phyloP scores from a whole-genome alignment of 805 yeast species.

The Nakazawaea wickerhamii region DNA sequence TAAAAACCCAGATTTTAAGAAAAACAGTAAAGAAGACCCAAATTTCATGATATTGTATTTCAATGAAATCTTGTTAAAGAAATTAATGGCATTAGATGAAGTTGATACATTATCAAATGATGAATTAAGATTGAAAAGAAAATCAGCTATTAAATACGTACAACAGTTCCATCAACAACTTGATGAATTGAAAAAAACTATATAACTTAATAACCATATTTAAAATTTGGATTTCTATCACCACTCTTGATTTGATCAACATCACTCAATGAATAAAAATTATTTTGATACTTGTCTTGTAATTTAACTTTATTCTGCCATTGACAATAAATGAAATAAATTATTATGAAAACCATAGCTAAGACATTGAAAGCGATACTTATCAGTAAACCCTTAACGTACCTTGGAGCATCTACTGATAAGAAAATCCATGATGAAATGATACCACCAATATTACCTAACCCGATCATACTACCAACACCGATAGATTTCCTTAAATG shows the following conservation, averaged over 20 bases:
- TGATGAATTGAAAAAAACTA: conserved; percentile 28
- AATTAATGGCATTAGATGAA: conserved; percentile 61
- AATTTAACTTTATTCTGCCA: conserved; percentile 32
- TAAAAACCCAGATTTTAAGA: conserved; percentile 6
- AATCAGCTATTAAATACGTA: conserved; percentile 50
- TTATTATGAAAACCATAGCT: conserved; percentile 31
- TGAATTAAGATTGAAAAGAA: conserved; percentile 51
- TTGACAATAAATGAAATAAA: conserved; percentile 27
- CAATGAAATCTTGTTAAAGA: conserved; percentile 64
- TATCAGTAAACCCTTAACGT: conserved; percentile 50
- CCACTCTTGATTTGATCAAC: conserved; percentile 31
- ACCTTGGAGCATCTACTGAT: conserved; percentile 55
- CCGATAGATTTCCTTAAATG: conserved; percentile 51
- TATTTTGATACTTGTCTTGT: conserved; percentile 24
- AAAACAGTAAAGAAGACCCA: conserved; percentile 10
- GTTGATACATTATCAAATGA: conserved; percentile 48
- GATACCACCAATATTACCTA: conserved; percentile 61
- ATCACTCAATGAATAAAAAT: conserved; percentile 23
- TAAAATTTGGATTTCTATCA: conserved; percentile 20
- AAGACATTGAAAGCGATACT: conserved; percentile 42
- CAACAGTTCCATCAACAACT: conserved; percentile 54
- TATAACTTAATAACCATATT: conserved; percentile 4
- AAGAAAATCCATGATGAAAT: conserved; percentile 47
- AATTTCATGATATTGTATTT: conserved; percentile 49
- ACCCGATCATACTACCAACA: conserved; percentile 55